phyloP scores from a whole-genome alignment of 176 grass and related monocot genomes.

The Ensete ventricosum region DNA sequence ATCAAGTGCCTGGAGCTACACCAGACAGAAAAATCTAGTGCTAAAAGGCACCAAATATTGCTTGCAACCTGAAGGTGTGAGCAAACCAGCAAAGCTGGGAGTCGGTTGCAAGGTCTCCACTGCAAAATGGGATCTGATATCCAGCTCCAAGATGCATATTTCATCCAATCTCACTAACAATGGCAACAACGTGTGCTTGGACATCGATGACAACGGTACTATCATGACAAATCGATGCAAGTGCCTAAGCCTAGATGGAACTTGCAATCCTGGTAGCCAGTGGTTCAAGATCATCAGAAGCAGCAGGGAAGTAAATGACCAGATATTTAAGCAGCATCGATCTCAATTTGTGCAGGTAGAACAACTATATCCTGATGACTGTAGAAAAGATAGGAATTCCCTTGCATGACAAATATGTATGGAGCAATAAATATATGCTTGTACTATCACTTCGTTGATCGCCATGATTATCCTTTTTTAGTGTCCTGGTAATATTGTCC shows the following conservation, averaged over 20 bases:
- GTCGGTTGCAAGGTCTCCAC: conserved; percentile 36
- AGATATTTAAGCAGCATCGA: conserved; percentile 13
- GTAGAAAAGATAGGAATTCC: background rate
- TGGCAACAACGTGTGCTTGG: conserved; percentile 56
- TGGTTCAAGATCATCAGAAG: conserved; percentile 86
- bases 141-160: conserved; percentile 69
- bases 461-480: too few relatives aligned
- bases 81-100: conserved; percentile 36
- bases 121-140: conserved; percentile 70
- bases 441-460: too few relatives aligned
- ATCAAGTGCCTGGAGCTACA: conserved; percentile 69
- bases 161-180: conserved; percentile 47
- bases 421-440: background rate
- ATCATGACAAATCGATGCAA: conserved; percentile 60
- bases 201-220: conserved; percentile 34
- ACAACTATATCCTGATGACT: background rate
- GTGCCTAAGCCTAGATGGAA: conserved; percentile 43
- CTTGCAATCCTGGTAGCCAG: conserved; percentile 69
- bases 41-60: conserved; percentile 46
- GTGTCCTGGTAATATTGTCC: too few relatives aligned
- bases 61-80: conserved; percentile 37
- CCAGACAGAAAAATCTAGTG: conserved; percentile 34
- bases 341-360: background rate
- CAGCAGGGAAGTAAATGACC: conserved; percentile 26
- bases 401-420: background rate